A percentile compares a stretch with the other conserved stretches of the same genome.
phyloP scores from a whole-genome alignment of 2,329 filamentous ascomycete genomes.

The Scleromitrula shiraiana region DNA sequence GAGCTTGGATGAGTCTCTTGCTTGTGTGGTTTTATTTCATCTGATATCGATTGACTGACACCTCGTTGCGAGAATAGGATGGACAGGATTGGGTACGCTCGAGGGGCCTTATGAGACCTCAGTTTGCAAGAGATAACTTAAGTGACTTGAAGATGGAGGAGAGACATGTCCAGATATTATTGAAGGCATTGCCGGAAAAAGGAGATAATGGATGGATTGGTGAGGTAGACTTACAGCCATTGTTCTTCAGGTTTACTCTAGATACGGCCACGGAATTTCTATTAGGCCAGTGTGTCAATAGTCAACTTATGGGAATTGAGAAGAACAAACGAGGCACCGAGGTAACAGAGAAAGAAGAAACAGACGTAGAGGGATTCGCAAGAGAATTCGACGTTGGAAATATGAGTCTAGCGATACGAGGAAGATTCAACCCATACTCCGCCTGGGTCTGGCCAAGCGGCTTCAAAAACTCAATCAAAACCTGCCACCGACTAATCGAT shows the following conservation, averaged over 20 bases:
- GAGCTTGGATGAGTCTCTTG: too few relatives aligned
- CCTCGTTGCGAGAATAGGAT: too few relatives aligned
- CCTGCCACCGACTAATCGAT: constrained; percentile 38
- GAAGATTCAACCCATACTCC: constrained; percentile 8
- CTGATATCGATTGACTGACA: too few relatives aligned
- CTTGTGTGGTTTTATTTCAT: too few relatives aligned
- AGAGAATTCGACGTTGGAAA: constrained; percentile 40
- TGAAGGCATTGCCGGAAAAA: constrained; percentile 52
- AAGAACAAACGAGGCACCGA: background rate
- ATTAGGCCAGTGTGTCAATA: constrained; percentile 48
- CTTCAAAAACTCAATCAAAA: constrained; percentile 21
- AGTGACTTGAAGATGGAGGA: constrained; percentile 66
- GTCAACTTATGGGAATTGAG: constrained; percentile 14
- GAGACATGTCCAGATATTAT: constrained; percentile 51
- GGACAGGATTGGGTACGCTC: constrained; percentile 27
- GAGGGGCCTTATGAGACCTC: constrained; percentile 43
- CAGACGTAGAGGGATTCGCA: constrained; percentile 1
- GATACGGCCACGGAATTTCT: constrained; percentile 44
- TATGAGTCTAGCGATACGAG: constrained; percentile 14
- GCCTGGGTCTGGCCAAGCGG: constrained; percentile 29
- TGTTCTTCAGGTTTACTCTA: constrained; percentile 55
- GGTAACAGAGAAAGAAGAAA: constrained; percentile 4
- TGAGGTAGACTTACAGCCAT: constrained; percentile 51
- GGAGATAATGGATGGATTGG: constrained; percentile 33
- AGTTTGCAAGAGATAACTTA: constrained; percentile 46